Base-by-base conservation (phyloP, 768 basidiomycete genomes). In the Boletus sp. region DNA sequence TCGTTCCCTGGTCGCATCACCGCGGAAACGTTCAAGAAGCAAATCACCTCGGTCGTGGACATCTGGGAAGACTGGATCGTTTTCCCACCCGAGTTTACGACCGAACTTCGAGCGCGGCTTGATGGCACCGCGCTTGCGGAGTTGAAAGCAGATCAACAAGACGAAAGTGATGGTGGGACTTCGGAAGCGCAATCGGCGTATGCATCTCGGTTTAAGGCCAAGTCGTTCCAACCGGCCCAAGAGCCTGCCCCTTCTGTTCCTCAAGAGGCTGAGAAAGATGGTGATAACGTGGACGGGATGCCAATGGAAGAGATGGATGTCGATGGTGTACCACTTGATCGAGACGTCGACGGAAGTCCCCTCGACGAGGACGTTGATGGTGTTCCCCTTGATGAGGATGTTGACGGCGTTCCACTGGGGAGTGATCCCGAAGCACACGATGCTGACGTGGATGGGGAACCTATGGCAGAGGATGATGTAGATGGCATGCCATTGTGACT, bases 41-140 rank as follows among this genome's bases (percentile, higher is more conserved):
- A 98, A 70, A 92, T 98, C 55, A 85, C 83, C 6, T 75, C 85
- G 8, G 84, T 98, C 17, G 80, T 98, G 6, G 95, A 98, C 64
- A 87, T 98, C 30, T 98, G 97, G 94, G 97, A 98, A 66, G 88
- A 97, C 68, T 96, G 95, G 94, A 95, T 98, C 54, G 90, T 98
- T 32, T 98, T 98, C 67, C 79, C 91, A 49, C 89, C 88, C 3
- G 90, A 95, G 51, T 90, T 89, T 64, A 94, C 90, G 0, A 65
- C 78, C 2, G 84, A 87, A 62, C 78, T 96, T 15, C 78, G 92
- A 25, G 72, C 71, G 50, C 77, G 93, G 52, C 77, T 98, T 46
- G 90, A 95, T 46, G 91, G 91, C 21, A 72, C 66, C 19, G 58
- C 64, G 1, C 64, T 63, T 25, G 62, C 69, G 21, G 68, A 70